These are phyloP conservation scores for Sistotremastrum suecicum DNA, from an alignment of 768 basidiomycete species.

Conservation along the genomic window DNA sequence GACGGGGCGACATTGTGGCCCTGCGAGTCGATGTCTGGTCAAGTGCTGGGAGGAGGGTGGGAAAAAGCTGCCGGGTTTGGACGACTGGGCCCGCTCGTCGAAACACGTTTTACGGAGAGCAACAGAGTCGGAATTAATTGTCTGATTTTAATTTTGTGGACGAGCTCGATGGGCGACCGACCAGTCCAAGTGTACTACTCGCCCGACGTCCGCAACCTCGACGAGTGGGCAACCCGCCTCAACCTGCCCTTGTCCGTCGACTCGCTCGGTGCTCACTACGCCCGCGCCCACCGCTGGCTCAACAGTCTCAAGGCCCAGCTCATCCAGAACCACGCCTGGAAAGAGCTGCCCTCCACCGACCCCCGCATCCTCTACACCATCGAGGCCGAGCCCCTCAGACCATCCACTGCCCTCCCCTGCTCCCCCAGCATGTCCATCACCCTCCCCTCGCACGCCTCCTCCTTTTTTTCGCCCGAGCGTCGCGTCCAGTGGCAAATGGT, in stretches of 20 bases:
- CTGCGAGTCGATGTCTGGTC: not conserved
- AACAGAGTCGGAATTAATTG: too few relatives aligned
- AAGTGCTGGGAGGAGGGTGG: not conserved
- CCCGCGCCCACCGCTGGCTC: slow-evolving; percentile 68
- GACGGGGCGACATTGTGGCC: not conserved
- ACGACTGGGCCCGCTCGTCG: slow-evolving; percentile 34
- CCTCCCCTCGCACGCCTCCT: slow-evolving; percentile 65
- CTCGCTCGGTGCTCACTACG: slow-evolving; percentile 67
- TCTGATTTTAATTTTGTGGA: slow-evolving; percentile 7
- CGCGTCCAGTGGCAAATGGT: slow-evolving; percentile 86
- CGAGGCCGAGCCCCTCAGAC: slow-evolving; percentile 65
- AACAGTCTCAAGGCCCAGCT: slow-evolving; percentile 47
- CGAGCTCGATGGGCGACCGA: slow-evolving; percentile 20
- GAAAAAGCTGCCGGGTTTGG: slow-evolving; percentile 16
- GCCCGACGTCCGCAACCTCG: slow-evolving; percentile 68
- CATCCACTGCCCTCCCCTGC: slow-evolving; percentile 59
- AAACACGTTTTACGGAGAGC: slow-evolving; percentile 58
- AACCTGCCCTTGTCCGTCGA: slow-evolving; percentile 74
- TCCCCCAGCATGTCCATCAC: slow-evolving; percentile 61
- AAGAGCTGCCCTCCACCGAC: slow-evolving; percentile 44
- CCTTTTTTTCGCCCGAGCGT: slow-evolving; percentile 76
- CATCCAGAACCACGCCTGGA: slow-evolving; percentile 57
- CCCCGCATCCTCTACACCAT: slow-evolving; percentile 65
- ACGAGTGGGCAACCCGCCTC: slow-evolving; percentile 68
- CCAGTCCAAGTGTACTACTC: slow-evolving; percentile 59